These are phyloP conservation scores for Entamoeba dispar DNA, from an alignment of 208 protist species.

Conservation along the genomic window DNA sequence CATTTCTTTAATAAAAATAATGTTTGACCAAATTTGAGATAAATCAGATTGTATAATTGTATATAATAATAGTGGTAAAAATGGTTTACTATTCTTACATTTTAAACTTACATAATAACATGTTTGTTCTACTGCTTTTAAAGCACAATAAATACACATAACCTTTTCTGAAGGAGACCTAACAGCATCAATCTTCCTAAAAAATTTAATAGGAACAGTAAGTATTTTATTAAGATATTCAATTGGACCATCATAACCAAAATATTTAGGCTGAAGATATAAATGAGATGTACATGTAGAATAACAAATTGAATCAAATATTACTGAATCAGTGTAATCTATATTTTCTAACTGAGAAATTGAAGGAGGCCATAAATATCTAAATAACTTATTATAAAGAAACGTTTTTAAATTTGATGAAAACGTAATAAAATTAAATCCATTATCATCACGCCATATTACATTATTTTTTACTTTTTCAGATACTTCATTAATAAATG, in stretches of 20 bases:
- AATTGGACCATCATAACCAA: background rate
- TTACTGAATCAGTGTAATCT: background rate
- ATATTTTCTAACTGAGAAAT: background rate
- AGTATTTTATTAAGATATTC: background rate
- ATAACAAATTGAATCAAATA: background rate
- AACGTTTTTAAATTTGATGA: background rate
- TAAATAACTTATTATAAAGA: background rate
- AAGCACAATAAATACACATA: background rate
- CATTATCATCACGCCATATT: background rate
- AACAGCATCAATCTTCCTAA: background rate
- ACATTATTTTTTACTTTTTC: background rate
- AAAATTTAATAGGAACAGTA: background rate
- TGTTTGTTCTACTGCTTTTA: background rate
- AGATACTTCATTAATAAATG: background rate
- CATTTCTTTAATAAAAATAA: background rate
- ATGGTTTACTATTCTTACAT: background rate
- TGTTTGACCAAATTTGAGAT: background rate
- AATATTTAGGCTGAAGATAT: background rate
- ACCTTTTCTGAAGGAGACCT: background rate
- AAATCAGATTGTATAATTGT: background rate
- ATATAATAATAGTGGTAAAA: background rate
- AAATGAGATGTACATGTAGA: background rate
- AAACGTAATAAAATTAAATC: background rate
- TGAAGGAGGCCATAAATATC: background rate
- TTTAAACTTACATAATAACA: background rate